phyloP scores from a whole-genome alignment of 129 eudicot genomes.

The Sambucus nigra region DNA sequence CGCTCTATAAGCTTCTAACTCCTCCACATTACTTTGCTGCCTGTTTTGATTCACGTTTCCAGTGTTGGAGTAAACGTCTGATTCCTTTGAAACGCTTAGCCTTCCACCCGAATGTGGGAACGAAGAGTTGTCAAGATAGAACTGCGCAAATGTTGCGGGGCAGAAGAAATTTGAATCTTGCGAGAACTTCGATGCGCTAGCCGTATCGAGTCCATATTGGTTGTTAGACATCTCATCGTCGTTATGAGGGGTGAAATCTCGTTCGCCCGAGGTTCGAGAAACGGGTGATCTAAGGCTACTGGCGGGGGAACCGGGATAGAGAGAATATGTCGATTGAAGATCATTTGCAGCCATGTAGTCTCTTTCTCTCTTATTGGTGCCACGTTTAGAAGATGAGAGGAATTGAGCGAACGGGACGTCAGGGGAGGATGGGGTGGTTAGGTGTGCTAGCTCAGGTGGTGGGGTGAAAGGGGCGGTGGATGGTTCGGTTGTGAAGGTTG shows the following conservation, averaged over 20 bases:
- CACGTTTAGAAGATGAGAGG: constrained; percentile 62
- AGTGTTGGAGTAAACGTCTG: constrained; percentile 63
- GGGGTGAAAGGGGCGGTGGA: constrained; percentile 98
- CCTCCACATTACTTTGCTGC: constrained; percentile 58
- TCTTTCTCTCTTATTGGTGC: constrained; percentile 20
- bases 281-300: constrained; percentile 72
- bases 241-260: constrained; percentile 39
- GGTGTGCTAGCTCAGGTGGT: constrained; percentile 88
- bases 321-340: constrained; percentile 67
- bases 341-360: constrained; percentile 48
- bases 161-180: constrained; percentile 92
- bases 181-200: constrained; percentile 35
- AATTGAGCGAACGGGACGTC: constrained; percentile 94
- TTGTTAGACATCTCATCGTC: constrained; percentile 39
- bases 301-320: constrained; percentile 87
- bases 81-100: constrained; percentile 77
- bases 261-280: constrained; percentile 50
- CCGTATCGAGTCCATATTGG: constrained; percentile 22
- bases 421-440: constrained; percentile 95
- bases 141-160: constrained; percentile 93
- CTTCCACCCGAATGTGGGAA: constrained; percentile 80
- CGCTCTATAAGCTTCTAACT: constrained; percentile 87
- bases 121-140: constrained; percentile 70
- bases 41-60: constrained; percentile 58
- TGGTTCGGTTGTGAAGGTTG: constrained; percentile 94